Base-by-base conservation (phyloP, 2,329 filamentous ascomycete genomes). In the Beauveria bassiana region DNA sequence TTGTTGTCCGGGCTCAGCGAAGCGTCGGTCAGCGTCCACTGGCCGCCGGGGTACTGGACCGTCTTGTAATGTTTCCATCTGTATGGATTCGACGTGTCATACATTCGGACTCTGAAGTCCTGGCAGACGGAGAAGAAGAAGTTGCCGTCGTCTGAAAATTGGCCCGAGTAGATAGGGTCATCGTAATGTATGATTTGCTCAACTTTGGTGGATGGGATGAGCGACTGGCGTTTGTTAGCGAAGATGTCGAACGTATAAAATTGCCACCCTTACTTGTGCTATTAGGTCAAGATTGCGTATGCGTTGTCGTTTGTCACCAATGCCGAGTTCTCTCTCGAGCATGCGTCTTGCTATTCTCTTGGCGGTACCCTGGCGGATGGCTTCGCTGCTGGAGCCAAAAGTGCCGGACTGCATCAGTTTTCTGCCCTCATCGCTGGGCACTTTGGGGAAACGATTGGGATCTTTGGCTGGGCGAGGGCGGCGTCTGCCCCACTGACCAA, bases 41-140 rank as follows among this genome's bases (percentile, higher is more conserved):
- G 88, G 2, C 93, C 95, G 66, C 87, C 90, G 1, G 91, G 91
- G 73, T 95, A 96, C 31, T 81, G 78, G 5, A 92, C 90, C 0
- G 90, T 93, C 77, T 93, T 98, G 79, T 97, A 97, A 73, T 96
- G 93, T 71, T 88, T 89, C 95, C 95, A 99, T 66, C 92, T 84
- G 74, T 95, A 96, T 0, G 93, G 92, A 68, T 97, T 96, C 1
- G 90, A 93, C 0, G 95, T 98, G 73, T 98, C 93, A 74, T 98
- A 99, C 90, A 99, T 93, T 59, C 93, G 88, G 10, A 99, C 92
- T 67, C 86, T 89, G 77, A 96, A 96, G 74, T 98, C 93, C 73
- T 97, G 91, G 10, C 89, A 89, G 69, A 90, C 95, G 6, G 89
- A 87, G 71, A 93, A 98, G 78, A 97, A 98, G 78, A 98, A 98